phyloP scores from a whole-genome alignment of 768 basidiomycete genomes.

The Polyporus arcularius region DNA sequence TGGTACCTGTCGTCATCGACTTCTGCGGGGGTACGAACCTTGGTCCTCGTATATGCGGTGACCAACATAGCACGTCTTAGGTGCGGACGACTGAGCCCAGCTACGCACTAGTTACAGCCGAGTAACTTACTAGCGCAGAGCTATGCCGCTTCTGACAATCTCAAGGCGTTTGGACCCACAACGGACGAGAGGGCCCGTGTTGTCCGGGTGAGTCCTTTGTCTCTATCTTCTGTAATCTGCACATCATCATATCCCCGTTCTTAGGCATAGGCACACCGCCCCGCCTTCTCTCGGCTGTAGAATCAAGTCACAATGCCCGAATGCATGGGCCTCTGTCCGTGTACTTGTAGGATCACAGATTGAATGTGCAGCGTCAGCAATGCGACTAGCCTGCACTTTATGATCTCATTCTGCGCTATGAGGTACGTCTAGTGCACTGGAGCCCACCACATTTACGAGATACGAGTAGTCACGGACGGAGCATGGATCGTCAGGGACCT shows the following conservation, averaged over 20 bases:
- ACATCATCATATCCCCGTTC: neutral
- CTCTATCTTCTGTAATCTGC: neutral
- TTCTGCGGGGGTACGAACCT: neutral
- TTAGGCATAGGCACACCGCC: no score
- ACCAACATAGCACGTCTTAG: no score
- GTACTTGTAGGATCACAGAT: no score
- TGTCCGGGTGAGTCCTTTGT: neutral
- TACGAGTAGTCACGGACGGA: neutral
- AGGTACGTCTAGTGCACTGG: neutral
- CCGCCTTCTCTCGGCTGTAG: no score
- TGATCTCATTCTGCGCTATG: neutral
- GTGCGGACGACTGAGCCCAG: no score
- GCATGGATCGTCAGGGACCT: neutral
- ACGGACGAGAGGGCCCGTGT: conserved; percentile 2
- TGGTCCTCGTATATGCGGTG: no score
- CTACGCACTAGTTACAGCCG: no score
- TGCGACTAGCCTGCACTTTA: neutral
- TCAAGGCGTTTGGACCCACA: conserved; percentile 7
- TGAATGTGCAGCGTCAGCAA: neutral
- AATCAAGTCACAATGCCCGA: no score
- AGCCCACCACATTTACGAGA: neutral
- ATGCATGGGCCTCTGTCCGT: no score
- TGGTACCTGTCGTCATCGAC: neutral
- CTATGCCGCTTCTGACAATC: neutral
- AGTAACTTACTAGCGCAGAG: neutral